Conservation (phyloP, 179 eudicot species). For the Kewa caespitosa region DNA sequence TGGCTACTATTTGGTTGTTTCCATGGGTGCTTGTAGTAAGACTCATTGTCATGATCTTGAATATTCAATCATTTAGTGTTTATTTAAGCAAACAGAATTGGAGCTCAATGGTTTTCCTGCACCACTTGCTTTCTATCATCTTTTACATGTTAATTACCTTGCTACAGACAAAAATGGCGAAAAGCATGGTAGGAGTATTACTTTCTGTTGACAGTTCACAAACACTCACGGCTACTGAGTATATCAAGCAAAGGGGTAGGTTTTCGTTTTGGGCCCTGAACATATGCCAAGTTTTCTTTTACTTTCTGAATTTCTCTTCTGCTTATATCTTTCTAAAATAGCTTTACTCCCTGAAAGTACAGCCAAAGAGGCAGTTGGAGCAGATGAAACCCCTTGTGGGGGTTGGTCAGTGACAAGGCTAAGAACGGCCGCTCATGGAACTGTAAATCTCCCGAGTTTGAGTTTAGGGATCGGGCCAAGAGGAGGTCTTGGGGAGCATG, state of each 20-base stretch:
- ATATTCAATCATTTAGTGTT: neutral
- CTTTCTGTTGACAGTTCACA: constrained; percentile 75
- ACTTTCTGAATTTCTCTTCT: constrained; percentile 7
- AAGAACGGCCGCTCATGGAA: constrained; percentile 92
- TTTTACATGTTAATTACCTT: constrained; percentile 22
- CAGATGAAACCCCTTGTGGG: constrained; percentile 94
- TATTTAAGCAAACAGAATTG: neutral
- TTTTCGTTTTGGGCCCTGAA: constrained; percentile 3
- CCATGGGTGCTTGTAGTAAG: constrained; percentile 9
- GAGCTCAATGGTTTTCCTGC: constrained; percentile 6
- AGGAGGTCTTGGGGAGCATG: constrained; percentile 96
- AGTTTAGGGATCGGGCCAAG: constrained; percentile 83
- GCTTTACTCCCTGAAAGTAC: constrained; percentile 29
- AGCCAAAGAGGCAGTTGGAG: constrained; percentile 97
- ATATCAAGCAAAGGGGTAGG: constrained; percentile 74
- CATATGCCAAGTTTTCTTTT: neutral
- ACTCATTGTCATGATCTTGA: neutral
- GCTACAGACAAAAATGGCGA: constrained; percentile 82
- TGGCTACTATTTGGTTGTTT: constrained; percentile 19
- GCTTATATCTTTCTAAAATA: constrained; percentile 12
- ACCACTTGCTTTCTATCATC: constrained; percentile 15
- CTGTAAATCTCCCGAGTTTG: constrained; percentile 63
- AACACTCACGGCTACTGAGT: constrained; percentile 65
- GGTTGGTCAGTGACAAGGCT: constrained; percentile 94
- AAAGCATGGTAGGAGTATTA: constrained; percentile 75